Conservation (phyloP, 345 rosid species). For the Erysimum cheiranthoides region DNA sequence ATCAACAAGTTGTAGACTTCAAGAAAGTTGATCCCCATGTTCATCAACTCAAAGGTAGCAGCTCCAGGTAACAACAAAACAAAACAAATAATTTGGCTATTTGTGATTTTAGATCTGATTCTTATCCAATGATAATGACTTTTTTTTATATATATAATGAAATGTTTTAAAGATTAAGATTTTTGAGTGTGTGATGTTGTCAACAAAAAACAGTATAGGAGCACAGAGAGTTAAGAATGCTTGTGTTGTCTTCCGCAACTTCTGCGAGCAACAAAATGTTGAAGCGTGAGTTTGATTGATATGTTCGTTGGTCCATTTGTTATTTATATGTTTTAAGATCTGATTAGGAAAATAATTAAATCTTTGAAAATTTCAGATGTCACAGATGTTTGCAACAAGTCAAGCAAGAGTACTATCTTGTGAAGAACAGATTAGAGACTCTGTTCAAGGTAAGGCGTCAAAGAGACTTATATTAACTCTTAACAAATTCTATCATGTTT, state of each 20-base stretch:
- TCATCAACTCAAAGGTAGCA: constrained; percentile 98
- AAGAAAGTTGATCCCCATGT: constrained; percentile 86
- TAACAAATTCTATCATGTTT: not conserved
- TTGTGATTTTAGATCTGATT: not conserved
- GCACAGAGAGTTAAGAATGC: constrained; percentile 86
- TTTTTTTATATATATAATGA: not conserved
- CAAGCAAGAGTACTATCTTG: constrained; percentile 75
- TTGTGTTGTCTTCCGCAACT: constrained; percentile 81
- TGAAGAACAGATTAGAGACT: constrained; percentile 81
- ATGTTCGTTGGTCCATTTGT: constrained; percentile 4
- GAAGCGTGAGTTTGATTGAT: constrained; percentile 62
- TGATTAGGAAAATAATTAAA: constrained; percentile 3
- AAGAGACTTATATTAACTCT: not conserved
- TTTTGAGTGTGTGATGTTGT: constrained; percentile 32
- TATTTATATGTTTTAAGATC: not conserved
- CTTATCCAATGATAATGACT: not conserved
- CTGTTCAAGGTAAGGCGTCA: constrained; percentile 63
- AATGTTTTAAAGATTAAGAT: constrained; percentile 7
- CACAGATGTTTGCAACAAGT: constrained; percentile 82
- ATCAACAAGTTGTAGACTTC: constrained; percentile 80
- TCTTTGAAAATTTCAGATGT: constrained; percentile 57
- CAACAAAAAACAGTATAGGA: constrained; percentile 75
- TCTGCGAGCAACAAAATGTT: constrained; percentile 77
- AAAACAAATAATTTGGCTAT: not conserved
- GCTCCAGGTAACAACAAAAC: constrained; percentile 71